Evolutionary conservation across 1,284 basidiomycete genomes (phyloP).

Genomic region (Quambalaria eucalypti): DNA sequence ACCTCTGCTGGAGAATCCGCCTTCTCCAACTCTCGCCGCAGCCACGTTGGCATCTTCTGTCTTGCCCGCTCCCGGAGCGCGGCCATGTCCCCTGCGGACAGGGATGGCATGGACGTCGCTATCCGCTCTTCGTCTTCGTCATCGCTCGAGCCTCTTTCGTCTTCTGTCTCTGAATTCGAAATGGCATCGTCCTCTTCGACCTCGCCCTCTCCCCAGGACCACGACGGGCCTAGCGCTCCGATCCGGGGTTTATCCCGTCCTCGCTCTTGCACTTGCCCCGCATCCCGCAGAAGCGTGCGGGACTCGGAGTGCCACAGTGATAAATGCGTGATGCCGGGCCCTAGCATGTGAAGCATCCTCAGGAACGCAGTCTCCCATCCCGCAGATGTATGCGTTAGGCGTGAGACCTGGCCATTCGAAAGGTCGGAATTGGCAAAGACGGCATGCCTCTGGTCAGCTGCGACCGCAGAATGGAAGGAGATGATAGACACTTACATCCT

Average conservation of each 20-base stretch:
- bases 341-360: constrained; percentile 36
- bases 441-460: not conserved
- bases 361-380: constrained; percentile 43
- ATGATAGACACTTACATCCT: constrained; percentile 36
- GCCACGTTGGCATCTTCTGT: constrained; percentile 39
- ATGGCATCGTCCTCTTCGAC: constrained; percentile 3
- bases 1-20: constrained; percentile 20
- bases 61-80: constrained; percentile 6
- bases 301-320: constrained; percentile 42
- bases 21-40: constrained; percentile 26
- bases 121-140: constrained; percentile 2
- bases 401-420: constrained; percentile 16
- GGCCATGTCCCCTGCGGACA: constrained; percentile 4
- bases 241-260: not conserved
- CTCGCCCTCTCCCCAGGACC: constrained; percentile 24
- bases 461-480: too few relatives aligned
- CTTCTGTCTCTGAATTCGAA: not conserved
- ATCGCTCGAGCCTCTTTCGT: not conserved
- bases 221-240: constrained; percentile 15
- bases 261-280: constrained; percentile 28
- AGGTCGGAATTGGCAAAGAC: not conserved
- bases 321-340: constrained; percentile 27
- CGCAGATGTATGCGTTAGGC: constrained; percentile 32
- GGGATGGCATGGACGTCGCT: too few relatives aligned
- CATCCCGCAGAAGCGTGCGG: constrained; percentile 35